Evolutionary conservation across 2,329 filamentous ascomycete species (phyloP).

Genomic region (Paracorniculantispora psalliotae): DNA sequence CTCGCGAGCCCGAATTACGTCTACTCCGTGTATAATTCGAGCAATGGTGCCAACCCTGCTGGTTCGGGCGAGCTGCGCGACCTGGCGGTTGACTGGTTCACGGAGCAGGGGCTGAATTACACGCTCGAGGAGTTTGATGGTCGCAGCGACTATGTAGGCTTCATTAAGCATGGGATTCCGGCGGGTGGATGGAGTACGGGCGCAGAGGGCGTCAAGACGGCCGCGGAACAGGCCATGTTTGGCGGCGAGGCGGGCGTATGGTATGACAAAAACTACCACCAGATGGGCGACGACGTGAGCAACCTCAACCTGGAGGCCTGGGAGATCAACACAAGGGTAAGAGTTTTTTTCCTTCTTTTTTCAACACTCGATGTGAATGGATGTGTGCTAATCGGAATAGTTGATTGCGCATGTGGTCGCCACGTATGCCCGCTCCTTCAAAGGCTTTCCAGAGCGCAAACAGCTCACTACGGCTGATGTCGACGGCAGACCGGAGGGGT

Average conservation of each 20-base stretch:
- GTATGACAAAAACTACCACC: conserved; percentile 58
- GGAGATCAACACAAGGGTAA: conserved; percentile 56
- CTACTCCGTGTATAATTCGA: conserved; percentile 67
- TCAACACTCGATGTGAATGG: background rate
- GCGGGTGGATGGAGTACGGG: conserved; percentile 73
- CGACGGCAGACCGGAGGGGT: background rate
- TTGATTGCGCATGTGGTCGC: conserved; percentile 70
- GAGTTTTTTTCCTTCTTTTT: too few species aligned
- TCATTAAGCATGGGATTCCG: conserved; percentile 68
- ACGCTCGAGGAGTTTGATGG: conserved; percentile 73
- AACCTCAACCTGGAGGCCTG: conserved; percentile 58
- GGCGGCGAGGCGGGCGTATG: conserved; percentile 62
- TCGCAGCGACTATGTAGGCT: conserved; percentile 73
- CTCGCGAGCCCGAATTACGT: conserved; percentile 61
- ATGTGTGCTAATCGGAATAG: conserved; percentile 25
- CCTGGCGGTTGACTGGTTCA: conserved; percentile 65
- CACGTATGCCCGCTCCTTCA: conserved; percentile 60
- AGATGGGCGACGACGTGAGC: conserved; percentile 54
- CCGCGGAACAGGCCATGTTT: conserved; percentile 59
- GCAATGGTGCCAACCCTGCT: conserved; percentile 62
- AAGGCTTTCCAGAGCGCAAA: conserved; percentile 56
- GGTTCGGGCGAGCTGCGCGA: conserved; percentile 66
- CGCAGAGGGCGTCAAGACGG: conserved; percentile 70
- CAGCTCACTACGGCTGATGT: background rate
- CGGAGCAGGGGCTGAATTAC: conserved; percentile 56